phyloP scores from a whole-genome alignment of 2,329 filamentous ascomycete genomes.

The Botrytis tulipae region DNA sequence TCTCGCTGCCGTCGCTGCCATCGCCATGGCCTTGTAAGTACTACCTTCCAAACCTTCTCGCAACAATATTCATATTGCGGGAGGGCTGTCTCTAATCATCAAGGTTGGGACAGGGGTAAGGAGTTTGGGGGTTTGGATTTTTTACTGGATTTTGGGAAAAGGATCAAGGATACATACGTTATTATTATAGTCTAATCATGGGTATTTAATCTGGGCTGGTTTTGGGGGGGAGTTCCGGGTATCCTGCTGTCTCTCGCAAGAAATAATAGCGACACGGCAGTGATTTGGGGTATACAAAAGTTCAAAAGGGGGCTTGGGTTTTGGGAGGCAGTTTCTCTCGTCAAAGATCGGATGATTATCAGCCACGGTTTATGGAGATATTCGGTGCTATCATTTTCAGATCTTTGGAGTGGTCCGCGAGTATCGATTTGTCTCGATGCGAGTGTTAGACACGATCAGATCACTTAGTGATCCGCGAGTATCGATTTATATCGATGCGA shows the following conservation, averaged over 20 bases:
- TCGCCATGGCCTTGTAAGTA: not conserved
- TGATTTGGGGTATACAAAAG: not conserved
- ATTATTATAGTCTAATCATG: no score
- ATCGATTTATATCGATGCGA: not conserved
- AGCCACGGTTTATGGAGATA: not conserved
- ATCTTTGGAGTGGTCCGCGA: not conserved
- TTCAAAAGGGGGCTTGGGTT: not conserved
- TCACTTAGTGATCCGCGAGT: not conserved
- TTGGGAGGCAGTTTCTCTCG: not conserved
- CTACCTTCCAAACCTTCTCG: not conserved
- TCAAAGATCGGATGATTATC: not conserved
- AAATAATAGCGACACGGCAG: not conserved
- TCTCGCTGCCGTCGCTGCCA: constrained; percentile 1
- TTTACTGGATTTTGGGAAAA: not conserved
- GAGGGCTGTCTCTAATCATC: not conserved
- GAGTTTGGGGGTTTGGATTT: not conserved
- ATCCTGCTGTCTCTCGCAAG: not conserved
- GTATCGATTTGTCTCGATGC: not conserved
- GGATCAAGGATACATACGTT: not conserved
- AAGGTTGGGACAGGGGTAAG: not conserved
- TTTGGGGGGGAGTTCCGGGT: not conserved
- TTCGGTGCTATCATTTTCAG: no score
- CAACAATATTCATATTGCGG: not conserved
- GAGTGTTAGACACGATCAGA: not conserved
- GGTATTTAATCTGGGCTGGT: not conserved